Percentiles rank a stretch among this genome's conserved stretches.
These are phyloP conservation scores for Thalassiosira profunda DNA, from an alignment of 108 stramenopile species.

Conservation along the genomic window DNA sequence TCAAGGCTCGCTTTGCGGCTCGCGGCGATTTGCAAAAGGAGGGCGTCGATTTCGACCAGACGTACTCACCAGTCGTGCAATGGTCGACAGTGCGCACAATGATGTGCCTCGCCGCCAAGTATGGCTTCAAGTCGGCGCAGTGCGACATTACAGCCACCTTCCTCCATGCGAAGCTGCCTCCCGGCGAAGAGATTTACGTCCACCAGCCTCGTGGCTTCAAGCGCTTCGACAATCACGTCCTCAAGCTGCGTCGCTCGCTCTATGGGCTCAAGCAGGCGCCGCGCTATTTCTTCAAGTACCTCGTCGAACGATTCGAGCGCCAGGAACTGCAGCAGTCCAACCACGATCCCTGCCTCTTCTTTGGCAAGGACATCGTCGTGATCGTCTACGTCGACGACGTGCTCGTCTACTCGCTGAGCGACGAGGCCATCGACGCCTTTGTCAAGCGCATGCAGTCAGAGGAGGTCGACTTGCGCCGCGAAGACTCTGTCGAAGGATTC, in stretches of 20 bases:
- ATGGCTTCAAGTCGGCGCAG: not conserved
- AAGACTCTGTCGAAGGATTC: slow-evolving; percentile 22
- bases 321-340: slow-evolving; percentile 16
- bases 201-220: slow-evolving; percentile 42
- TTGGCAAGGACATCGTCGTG: slow-evolving; percentile 18
- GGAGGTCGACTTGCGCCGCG: not conserved
- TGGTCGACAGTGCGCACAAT: slow-evolving; percentile 10
- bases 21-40: slow-evolving; percentile 45
- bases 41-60: slow-evolving; percentile 31
- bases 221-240: not conserved
- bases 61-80: slow-evolving; percentile 22
- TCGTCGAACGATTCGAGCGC: slow-evolving; percentile 8
- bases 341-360: slow-evolving; percentile 57
- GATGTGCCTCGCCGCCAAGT: not conserved
- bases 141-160: slow-evolving; percentile 55
- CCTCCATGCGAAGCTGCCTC: slow-evolving; percentile 40
- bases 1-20: slow-evolving; percentile 38
- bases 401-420: not conserved
- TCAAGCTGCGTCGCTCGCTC: slow-evolving; percentile 27
- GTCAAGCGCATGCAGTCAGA: slow-evolving; percentile 1
- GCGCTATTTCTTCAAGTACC: slow-evolving; percentile 40
- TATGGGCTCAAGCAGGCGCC: slow-evolving; percentile 45
- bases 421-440: slow-evolving; percentile 5
- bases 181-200: slow-evolving; percentile 39
- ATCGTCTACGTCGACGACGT: slow-evolving; percentile 57